Base-by-base conservation (phyloP, 768 basidiomycete species). In the Suillus hirtellus region DNA sequence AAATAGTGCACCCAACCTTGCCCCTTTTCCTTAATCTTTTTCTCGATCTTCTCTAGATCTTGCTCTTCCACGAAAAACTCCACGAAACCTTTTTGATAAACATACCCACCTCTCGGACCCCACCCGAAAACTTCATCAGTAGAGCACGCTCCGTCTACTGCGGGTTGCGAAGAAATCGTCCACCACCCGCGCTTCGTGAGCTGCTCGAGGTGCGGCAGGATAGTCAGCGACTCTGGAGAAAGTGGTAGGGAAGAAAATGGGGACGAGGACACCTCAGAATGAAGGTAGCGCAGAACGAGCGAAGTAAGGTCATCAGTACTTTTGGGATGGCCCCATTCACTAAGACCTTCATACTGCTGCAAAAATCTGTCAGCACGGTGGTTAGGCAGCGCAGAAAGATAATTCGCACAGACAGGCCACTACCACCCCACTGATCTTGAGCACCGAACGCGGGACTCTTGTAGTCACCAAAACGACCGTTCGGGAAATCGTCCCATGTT, bases 151-250 rank as follows among this genome's bases (percentile, higher is more conserved):
- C 89, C 92, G 70, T 99, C 90, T 6, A 98, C 88, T 0, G 95
- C 92, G 24, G 97, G 97, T 72, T 99, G 97, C 12, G 95, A 96
- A 1, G 93, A 93, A 21, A 99, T 90, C 6, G 97, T 98, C 96
- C 96, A 99, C 88, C 94, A 90, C 31, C 92, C 90, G 63, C 81
- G 80, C 50, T 81, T 78, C 37, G 93, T 98, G 61, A 99, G 81
- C 50, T 80, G 81, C 68, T 92, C 84, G 34, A 99, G 83, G 63
- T 93, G 83, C 1, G 85, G 80, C 37, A 97, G 80, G 60, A 99
- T 98, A 59, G 86, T 83, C 38, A 80, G 74, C 0, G 97, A 95
- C 77, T 99, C 97, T 1, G 84, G 77, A 21, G 88, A 91, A 8
- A 99, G 82, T 1, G 95, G 88, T 1, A 83, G 83, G 12, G 89